These are phyloP conservation scores for Suillus subaureus DNA, from an alignment of 768 basidiomycete species.

Conservation along the genomic window DNA sequence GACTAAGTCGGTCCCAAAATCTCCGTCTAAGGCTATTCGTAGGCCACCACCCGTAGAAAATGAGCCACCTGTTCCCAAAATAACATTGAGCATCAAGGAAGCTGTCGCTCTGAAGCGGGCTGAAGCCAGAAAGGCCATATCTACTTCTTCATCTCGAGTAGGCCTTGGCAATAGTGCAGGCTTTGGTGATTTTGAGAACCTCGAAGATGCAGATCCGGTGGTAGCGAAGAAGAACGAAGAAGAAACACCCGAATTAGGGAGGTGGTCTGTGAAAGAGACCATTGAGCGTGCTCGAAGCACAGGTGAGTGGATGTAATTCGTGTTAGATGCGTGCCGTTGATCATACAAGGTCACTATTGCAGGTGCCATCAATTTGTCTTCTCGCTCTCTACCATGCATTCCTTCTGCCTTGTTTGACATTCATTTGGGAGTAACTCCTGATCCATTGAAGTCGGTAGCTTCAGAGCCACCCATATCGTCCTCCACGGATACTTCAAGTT, in stretches of 20 bases:
- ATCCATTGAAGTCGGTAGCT: constrained; percentile 63
- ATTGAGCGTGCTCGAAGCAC: constrained; percentile 79
- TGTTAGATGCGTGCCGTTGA: constrained; percentile 45
- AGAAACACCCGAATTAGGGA: constrained; percentile 52
- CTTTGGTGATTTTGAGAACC: constrained; percentile 39
- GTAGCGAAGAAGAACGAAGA: constrained; percentile 42
- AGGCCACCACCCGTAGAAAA: constrained; percentile 22
- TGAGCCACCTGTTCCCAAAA: constrained; percentile 33
- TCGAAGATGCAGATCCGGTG: constrained; percentile 46
- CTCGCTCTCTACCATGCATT: constrained; percentile 70
- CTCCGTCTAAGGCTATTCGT: constrained; percentile 32
- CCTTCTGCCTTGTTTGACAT: constrained; percentile 81
- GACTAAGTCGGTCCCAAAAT: constrained; percentile 41
- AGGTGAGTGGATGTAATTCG: constrained; percentile 51
- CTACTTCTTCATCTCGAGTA: constrained; percentile 27
- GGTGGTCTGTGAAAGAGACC: constrained; percentile 69
- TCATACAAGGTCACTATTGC: constrained; percentile 43
- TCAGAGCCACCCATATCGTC: constrained; percentile 56
- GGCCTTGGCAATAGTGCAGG: constrained; percentile 17
- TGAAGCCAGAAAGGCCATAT: constrained; percentile 65
- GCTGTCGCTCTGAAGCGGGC: constrained; percentile 80
- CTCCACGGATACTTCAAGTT: constrained; percentile 35
- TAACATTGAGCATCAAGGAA: constrained; percentile 62
- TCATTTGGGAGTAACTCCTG: constrained; percentile 75
- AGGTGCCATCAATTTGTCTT: constrained; percentile 78